phyloP scores from a whole-genome alignment of 2,329 filamentous ascomycete genomes.

The Cercospora janseana region DNA sequence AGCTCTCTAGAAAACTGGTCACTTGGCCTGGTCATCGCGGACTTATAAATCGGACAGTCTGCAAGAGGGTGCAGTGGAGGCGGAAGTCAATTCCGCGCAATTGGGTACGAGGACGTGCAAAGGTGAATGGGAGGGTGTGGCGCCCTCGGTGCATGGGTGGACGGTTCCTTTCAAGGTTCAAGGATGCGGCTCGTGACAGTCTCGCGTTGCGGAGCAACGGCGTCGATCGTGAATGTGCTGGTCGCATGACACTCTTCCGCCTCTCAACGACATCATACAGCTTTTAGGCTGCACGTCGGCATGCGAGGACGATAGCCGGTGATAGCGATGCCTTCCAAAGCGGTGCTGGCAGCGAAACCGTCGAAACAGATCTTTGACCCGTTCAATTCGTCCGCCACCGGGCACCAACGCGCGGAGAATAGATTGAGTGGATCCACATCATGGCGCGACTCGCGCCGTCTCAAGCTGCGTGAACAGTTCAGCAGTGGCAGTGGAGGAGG shows the following conservation, averaged over 20 bases:
- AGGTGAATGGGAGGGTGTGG: not conserved
- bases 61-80: too few species aligned
- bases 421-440: constrained; percentile 59
- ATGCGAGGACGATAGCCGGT: not conserved
- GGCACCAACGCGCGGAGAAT: constrained; percentile 74
- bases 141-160: not conserved
- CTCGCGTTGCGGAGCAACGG: constrained; percentile 18
- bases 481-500: constrained; percentile 55
- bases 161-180: too few species aligned
- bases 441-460: constrained; percentile 69
- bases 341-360: constrained; percentile 31
- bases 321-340: constrained; percentile 25
- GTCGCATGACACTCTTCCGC: constrained; percentile 10
- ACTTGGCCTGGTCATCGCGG: too few species aligned
- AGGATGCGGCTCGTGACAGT: constrained; percentile 9
- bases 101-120: too few species aligned
- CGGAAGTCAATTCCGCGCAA: too few species aligned
- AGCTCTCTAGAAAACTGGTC: too few species aligned
- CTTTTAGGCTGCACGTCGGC: constrained; percentile 10
- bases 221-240: not conserved
- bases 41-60: too few species aligned
- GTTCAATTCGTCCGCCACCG: constrained; percentile 90
- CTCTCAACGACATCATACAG: constrained; percentile 3
- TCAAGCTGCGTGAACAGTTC: constrained; percentile 71
- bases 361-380: constrained; percentile 47